A percentile compares a stretch with the other conserved stretches of the same genome.
Conservation (phyloP, 192 early-diverging fungal species). For the Backusella circina region DNA sequence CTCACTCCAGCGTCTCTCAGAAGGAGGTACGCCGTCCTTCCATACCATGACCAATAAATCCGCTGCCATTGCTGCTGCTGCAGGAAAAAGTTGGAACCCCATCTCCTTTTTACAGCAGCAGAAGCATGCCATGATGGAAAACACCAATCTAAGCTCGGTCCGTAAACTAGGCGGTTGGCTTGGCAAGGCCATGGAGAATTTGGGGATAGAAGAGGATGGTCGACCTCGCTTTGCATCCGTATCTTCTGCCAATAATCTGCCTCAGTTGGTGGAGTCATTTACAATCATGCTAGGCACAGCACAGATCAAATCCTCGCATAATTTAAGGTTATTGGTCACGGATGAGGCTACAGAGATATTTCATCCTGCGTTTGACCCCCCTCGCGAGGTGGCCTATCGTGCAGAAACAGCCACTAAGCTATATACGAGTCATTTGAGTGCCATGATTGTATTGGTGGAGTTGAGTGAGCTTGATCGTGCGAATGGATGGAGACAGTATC, state of each 20-base stretch:
- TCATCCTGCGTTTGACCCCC: slow-evolving; percentile 31
- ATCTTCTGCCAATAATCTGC: not conserved
- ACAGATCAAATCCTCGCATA: slow-evolving; percentile 73
- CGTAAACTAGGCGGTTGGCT: slow-evolving; percentile 53
- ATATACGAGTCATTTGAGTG: slow-evolving; percentile 61
- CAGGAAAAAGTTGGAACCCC: slow-evolving; percentile 38
- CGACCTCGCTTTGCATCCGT: slow-evolving; percentile 20
- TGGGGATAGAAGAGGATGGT: slow-evolving; percentile 52
- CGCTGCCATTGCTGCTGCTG: not conserved
- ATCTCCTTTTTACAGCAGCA: slow-evolving; percentile 53
- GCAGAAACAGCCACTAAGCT: slow-evolving; percentile 66
- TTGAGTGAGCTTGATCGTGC: slow-evolving; percentile 14
- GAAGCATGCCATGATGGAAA: slow-evolving; percentile 45
- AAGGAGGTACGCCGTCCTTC: not conserved
- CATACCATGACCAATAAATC: not conserved
- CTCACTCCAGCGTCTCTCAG: slow-evolving; percentile 2
- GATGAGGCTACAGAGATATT: slow-evolving; percentile 45
- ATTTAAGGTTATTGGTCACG: slow-evolving; percentile 55
- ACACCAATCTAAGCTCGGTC: slow-evolving; percentile 39
- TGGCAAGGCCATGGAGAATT: slow-evolving; percentile 64
- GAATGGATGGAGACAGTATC: slow-evolving; percentile 26
- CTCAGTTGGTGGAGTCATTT: slow-evolving; percentile 66
- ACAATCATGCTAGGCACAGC: slow-evolving; percentile 67
- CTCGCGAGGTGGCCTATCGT: slow-evolving; percentile 55
- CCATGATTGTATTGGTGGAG: slow-evolving; percentile 45